Evolutionary conservation across 2,329 filamentous ascomycete genomes (phyloP).

Genomic region (Apiospora aurea): DNA sequence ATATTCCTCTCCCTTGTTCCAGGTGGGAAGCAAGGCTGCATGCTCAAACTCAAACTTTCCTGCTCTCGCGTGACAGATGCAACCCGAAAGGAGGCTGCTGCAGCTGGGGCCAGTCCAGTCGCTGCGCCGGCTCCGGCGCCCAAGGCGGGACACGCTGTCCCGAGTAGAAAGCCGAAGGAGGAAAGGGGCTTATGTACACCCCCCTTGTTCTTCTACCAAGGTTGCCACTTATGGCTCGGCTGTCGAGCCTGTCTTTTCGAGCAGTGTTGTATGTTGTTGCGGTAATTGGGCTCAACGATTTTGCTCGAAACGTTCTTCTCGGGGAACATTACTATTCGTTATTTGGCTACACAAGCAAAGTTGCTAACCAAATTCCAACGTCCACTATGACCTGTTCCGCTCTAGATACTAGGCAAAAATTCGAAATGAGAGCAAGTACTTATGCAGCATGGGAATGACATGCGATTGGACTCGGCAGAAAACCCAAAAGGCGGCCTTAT

Average conservation of each 20-base stretch:
- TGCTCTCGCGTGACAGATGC: not conserved
- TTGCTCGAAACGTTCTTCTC: not conserved
- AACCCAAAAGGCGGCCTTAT: not conserved
- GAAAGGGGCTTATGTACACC: not conserved
- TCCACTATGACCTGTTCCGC: not conserved
- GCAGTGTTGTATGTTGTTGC: not conserved
- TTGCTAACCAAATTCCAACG: not conserved
- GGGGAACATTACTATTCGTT: not conserved
- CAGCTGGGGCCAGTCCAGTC: not conserved
- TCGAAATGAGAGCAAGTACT: too few species aligned
- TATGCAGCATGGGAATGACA: not conserved
- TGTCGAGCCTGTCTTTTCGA: not conserved
- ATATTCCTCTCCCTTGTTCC: not conserved
- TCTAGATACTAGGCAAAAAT: not conserved
- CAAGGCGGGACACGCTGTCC: not conserved
- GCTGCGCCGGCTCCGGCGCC: not conserved
- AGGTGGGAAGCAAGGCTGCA: not conserved
- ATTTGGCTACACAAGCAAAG: not conserved
- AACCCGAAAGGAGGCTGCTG: not conserved
- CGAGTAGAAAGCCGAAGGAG: not conserved
- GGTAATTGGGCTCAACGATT: too few species aligned
- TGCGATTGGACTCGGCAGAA: not conserved
- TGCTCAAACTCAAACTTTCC: not conserved
- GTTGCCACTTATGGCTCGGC: not conserved
- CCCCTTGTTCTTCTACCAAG: not conserved